Evolutionary conservation across 495 filamentous ascomycete species (phyloP).

Genomic region (Aspergillus haitiensis): DNA sequence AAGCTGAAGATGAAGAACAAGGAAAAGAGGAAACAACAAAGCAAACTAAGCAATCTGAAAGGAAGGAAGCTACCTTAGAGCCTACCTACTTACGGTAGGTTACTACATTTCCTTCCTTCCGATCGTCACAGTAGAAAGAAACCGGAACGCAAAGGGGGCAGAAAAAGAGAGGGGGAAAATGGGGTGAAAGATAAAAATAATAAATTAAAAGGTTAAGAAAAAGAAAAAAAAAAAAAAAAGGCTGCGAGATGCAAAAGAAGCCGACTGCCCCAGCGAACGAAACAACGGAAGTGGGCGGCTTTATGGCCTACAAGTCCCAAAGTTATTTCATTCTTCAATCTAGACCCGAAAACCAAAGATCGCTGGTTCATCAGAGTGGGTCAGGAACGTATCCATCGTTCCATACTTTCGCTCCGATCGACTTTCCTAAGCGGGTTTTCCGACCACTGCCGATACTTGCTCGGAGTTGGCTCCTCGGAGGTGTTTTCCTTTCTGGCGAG

Average conservation of each 20-base stretch:
- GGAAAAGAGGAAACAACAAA: too few relatives aligned
- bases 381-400: slow-evolving; percentile 11
- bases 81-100: too few relatives aligned
- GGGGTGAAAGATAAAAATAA: not conserved
- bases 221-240: not conserved
- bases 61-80: too few relatives aligned
- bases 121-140: too few relatives aligned
- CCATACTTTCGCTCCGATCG: not conserved
- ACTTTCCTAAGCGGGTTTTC: not conserved
- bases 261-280: too few relatives aligned
- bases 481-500: not conserved
- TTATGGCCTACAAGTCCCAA: not conserved
- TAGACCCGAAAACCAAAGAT: not conserved
- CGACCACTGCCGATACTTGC: not conserved
- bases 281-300: not conserved
- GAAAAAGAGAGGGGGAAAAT: too few relatives aligned
- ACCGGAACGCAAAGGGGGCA: too few relatives aligned
- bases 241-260: not conserved
- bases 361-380: slow-evolving; percentile 11
- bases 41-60: too few relatives aligned
- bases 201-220: not conserved
- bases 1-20: too few relatives aligned
- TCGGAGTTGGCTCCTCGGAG: not conserved
- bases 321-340: not conserved
- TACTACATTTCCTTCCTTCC: too few relatives aligned